These are phyloP conservation scores for Phyllachora maydis DNA, from an alignment of 2,329 filamentous ascomycete genomes.

Conservation along the genomic window DNA sequence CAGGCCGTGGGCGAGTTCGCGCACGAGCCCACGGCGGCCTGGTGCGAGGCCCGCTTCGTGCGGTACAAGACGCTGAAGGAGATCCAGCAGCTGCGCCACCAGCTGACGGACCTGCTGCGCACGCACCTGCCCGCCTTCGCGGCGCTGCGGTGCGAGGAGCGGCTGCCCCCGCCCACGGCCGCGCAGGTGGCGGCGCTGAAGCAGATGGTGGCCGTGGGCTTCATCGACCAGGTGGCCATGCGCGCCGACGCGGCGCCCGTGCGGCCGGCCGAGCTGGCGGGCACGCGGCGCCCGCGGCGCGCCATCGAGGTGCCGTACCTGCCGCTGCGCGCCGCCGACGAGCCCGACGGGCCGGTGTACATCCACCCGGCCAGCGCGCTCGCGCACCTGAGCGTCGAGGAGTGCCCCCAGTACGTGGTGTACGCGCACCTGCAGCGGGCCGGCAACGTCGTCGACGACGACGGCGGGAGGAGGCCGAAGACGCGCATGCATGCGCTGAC, in stretches of 20 bases:
- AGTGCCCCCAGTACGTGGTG: constrained; percentile 73
- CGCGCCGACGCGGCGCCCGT: constrained; percentile 68
- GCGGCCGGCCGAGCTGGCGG: constrained; percentile 41
- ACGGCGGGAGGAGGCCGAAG: constrained; percentile 37
- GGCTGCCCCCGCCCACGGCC: constrained; percentile 34
- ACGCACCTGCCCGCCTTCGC: constrained; percentile 49
- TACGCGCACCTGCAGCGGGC: constrained; percentile 71
- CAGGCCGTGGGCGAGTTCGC: constrained; percentile 78
- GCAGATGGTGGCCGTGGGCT: constrained; percentile 79
- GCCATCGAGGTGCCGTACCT: constrained; percentile 86
- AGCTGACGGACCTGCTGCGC: constrained; percentile 65
- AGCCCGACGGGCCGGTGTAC: constrained; percentile 47
- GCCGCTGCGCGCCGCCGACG: constrained; percentile 52
- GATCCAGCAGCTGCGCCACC: constrained; percentile 59
- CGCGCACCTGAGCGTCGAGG: constrained; percentile 42
- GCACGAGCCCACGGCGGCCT: constrained; percentile 47
- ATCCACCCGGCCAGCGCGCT: constrained; percentile 75
- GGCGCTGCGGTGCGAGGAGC: constrained; percentile 32
- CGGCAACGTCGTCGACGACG: constrained; percentile 19
- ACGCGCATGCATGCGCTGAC: constrained; percentile 81
- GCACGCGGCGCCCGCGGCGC: constrained; percentile 59
- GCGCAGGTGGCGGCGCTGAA: constrained; percentile 64
- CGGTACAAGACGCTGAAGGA: constrained; percentile 76
- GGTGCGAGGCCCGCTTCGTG: constrained; percentile 71
- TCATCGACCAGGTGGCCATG: constrained; percentile 86